A percentile compares a stretch with the other conserved stretches of the same genome.
Conservation (phyloP, 108 stramenopile species). For the Thalassiosira profunda region DNA sequence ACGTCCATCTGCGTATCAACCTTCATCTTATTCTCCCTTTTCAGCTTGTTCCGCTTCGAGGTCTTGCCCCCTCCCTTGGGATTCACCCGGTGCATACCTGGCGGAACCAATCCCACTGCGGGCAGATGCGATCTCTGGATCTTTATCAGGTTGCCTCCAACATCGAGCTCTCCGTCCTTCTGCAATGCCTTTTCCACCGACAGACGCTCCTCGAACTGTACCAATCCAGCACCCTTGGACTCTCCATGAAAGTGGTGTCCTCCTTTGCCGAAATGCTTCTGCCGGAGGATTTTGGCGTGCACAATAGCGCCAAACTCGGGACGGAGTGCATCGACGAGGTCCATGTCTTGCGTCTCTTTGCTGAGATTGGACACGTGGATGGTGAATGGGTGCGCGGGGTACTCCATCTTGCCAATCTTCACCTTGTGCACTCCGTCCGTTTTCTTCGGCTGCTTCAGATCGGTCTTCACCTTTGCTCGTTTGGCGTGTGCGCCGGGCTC, state of each 20-base stretch:
- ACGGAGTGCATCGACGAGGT: constrained; percentile 81
- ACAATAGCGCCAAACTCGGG: constrained; percentile 75
- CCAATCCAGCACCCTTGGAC: constrained; percentile 84
- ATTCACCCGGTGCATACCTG: constrained; percentile 85
- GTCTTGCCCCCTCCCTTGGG: constrained; percentile 80
- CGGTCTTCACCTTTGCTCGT: constrained; percentile 39
- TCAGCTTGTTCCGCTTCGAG: constrained; percentile 60
- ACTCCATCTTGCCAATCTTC: constrained; percentile 75
- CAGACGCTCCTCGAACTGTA: constrained; percentile 89
- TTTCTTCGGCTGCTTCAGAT: constrained; percentile 54
- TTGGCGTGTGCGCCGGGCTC: constrained; percentile 31
- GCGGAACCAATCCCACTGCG: constrained; percentile 74
- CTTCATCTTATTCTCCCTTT: constrained; percentile 26
- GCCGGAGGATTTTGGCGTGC: constrained; percentile 84
- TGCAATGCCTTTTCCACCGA: constrained; percentile 81
- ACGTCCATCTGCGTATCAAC: constrained; percentile 18
- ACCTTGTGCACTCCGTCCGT: constrained; percentile 64
- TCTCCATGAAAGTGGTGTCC: constrained; percentile 54
- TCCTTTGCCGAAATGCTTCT: constrained; percentile 60
- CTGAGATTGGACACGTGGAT: constrained; percentile 79
- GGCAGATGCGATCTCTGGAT: constrained; percentile 84
- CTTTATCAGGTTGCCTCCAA: constrained; percentile 66
- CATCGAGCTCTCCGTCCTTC: constrained; percentile 65
- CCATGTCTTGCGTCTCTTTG: constrained; percentile 81
- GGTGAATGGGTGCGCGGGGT: constrained; percentile 92